These are phyloP conservation scores for Aspergillus kassunensis DNA, from an alignment of 495 filamentous ascomycete species.

Conservation along the genomic window DNA sequence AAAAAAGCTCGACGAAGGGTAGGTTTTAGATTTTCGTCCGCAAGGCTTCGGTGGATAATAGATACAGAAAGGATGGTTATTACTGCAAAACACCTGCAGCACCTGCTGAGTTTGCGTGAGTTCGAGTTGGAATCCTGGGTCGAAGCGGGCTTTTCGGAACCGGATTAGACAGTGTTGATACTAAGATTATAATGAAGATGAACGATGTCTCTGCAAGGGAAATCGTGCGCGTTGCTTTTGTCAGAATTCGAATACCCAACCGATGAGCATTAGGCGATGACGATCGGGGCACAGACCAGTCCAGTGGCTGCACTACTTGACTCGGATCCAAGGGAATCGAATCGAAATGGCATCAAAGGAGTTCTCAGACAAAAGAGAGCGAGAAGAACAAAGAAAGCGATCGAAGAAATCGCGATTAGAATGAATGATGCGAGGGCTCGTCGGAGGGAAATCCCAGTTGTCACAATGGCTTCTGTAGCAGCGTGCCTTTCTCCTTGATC, in stretches of 20 bases:
- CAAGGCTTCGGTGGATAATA: constrained; percentile 28
- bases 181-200: constrained; percentile 15
- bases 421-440: constrained; percentile 2
- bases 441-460: background rate
- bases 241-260: constrained; percentile 16
- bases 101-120: constrained; percentile 76
- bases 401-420: constrained; percentile 17
- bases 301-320: constrained; percentile 47
- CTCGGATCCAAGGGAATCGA: constrained; percentile 24
- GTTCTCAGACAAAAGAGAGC: constrained; percentile 7
- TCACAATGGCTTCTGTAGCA: constrained; percentile 16
- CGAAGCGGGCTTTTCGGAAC: constrained; percentile 6
- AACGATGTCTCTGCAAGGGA: constrained; percentile 25
- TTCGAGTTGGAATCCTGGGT: constrained; percentile 11
- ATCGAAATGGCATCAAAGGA: constrained; percentile 26
- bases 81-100: constrained; percentile 74
- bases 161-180: constrained; percentile 12
- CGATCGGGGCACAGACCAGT: constrained; percentile 45
- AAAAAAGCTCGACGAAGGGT: constrained; percentile 14
- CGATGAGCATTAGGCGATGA: constrained; percentile 28
- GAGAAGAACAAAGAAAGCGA: constrained; percentile 4
- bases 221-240: constrained; percentile 9
- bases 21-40: constrained; percentile 11
- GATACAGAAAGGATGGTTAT: constrained; percentile 40
- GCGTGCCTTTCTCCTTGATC: constrained; percentile 9